phyloP scores from a whole-genome alignment of 75 land plant species.

The Picea sitchensis region DNA sequence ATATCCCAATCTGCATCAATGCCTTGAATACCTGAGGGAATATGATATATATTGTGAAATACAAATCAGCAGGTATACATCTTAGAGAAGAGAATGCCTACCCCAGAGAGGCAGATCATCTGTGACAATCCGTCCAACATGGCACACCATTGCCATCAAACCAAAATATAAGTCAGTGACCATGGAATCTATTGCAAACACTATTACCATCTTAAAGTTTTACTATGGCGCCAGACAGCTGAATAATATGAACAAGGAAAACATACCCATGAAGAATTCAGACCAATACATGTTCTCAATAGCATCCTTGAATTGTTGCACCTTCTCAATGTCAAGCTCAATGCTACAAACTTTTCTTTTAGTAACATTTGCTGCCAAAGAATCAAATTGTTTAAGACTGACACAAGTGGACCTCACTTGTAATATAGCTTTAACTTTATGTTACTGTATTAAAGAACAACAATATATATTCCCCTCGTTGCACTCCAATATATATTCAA shows the following conservation, averaged over 20 bases:
- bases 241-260: not conserved
- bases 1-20: constrained; percentile 1
- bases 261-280: constrained; percentile 94
- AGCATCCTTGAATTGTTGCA: constrained; percentile 78
- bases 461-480: too few relatives aligned
- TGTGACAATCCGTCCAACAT: constrained; percentile 14
- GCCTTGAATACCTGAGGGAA: not conserved
- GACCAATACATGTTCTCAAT: constrained; percentile 91
- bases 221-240: not conserved
- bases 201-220: not conserved
- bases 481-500: not conserved
- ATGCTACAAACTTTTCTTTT: constrained; percentile 56
- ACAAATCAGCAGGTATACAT: not conserved
- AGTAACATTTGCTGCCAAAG: constrained; percentile 66
- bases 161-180: not conserved
- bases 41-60: constrained; percentile 2
- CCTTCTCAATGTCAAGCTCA: constrained; percentile 65
- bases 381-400: not conserved
- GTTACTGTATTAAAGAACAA: too few relatives aligned
- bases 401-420: too few relatives aligned
- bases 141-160: not conserved
- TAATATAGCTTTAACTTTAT: too few relatives aligned
- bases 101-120: constrained; percentile 99
- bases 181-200: not conserved
- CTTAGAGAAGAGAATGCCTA: constrained; percentile 31